Evolutionary conservation across 495 filamentous ascomycete genomes (phyloP), one percentile per base, ranked within the genome.

Genomic region (Penicillium pulvis): DNA sequence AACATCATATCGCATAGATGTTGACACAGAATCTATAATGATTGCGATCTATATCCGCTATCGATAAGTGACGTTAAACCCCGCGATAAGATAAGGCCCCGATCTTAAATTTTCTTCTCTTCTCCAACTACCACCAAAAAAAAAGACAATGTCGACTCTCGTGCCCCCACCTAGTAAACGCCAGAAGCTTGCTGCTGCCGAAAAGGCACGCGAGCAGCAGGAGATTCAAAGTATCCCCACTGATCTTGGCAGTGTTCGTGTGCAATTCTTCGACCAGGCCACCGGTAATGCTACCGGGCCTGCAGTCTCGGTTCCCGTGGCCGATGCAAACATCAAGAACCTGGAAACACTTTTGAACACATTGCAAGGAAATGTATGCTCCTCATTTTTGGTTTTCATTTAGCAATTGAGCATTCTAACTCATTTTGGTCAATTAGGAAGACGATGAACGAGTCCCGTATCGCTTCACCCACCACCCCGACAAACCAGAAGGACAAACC

Each of bases 261-360:
- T 96, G 45, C 90, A 92, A 64, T 94, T 99, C 69, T 80, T 88
- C 71, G 95, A 98, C 71, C 85, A 90, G 68, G 87, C 90, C 53
- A 91, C 88, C 14, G 88, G 88, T 63, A 76, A 79, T 71, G 77
- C 76, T 53, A 87, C 78, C 53, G 88, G 78, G 72, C 89, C 80
- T 48, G 85, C 89, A 17, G 87, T 96, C 58, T 85, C 90, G 47
- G 85, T 97, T 26, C 86, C 92, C 33, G 85, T 97, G 55, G 89
- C 85, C 61, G 90, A 97, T 78, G 89, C 94, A 11, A 90, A 85
- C 5, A 86, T 91, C 26, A 92, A 92, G 71, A 96, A 99, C 64
- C 82, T 99, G 28, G 93, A 94, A 65, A 81, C 91, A 20, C 79
- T 98, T n/a, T 77, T 97, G 26, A 98, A 99, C 68, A 92, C 88